These are phyloP conservation scores for Peronospora tabacina DNA, from an alignment of 352 stramenopile species.

Conservation along the genomic window DNA sequence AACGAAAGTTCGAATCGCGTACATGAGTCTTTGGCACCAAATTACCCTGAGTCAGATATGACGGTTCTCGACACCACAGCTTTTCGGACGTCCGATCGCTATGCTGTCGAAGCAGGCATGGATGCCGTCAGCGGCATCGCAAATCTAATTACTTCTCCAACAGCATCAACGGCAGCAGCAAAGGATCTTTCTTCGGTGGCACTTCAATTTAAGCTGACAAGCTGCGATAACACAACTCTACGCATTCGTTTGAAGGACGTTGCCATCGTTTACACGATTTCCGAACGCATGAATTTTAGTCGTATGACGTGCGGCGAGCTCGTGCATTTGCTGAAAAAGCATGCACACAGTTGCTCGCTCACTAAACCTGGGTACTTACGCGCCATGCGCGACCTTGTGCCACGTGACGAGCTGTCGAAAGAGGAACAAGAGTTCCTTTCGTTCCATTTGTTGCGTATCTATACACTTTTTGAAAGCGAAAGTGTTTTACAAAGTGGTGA, in stretches of 20 bases:
- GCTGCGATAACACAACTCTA: slow-evolving; percentile 70
- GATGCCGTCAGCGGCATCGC: slow-evolving; percentile 51
- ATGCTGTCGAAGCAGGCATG: slow-evolving; percentile 39
- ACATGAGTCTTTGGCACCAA: slow-evolving; percentile 37
- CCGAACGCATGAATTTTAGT: slow-evolving; percentile 78
- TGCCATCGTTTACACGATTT: slow-evolving; percentile 82
- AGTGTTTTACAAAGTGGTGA: slow-evolving; percentile 41
- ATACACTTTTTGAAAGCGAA: slow-evolving; percentile 76
- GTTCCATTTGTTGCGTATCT: slow-evolving; percentile 79
- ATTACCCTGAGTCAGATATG: slow-evolving; percentile 38
- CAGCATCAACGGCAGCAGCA: slow-evolving; percentile 30
- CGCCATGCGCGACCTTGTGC: slow-evolving; percentile 71
- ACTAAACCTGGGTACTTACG: slow-evolving; percentile 69
- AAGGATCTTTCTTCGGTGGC: slow-evolving; percentile 68
- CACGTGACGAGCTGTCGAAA: slow-evolving; percentile 60
- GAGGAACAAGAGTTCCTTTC: slow-evolving; percentile 85
- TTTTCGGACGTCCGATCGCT: slow-evolving; percentile 28
- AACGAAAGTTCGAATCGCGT: slow-evolving; percentile 42
- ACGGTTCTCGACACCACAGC: slow-evolving; percentile 29
- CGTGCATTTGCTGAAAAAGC: slow-evolving; percentile 60
- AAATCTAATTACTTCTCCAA: slow-evolving; percentile 51
- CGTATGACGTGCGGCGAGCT: slow-evolving; percentile 55
- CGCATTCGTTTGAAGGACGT: slow-evolving; percentile 82
- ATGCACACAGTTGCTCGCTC: slow-evolving; percentile 53
- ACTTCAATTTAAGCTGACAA: slow-evolving; percentile 84